Conservation (phyloP, 2,329 filamentous ascomycete species). For the Aotearoamyces nothofagi region DNA sequence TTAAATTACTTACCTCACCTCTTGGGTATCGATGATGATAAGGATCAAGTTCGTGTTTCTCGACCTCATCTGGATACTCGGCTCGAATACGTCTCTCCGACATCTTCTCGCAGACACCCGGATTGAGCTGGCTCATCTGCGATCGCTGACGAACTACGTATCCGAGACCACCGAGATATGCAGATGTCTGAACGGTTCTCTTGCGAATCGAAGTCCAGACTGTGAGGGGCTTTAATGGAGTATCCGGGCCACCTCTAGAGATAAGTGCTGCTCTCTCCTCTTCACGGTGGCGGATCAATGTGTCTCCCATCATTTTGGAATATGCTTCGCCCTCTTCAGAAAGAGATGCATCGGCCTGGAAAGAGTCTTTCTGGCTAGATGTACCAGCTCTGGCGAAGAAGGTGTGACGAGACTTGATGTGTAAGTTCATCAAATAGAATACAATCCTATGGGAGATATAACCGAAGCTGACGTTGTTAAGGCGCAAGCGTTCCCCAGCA, state of each 20-base stretch:
- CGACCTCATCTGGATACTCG: slow-evolving; percentile 78
- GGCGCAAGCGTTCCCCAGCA: slow-evolving; percentile 78
- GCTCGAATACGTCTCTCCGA: slow-evolving; percentile 67
- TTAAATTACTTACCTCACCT: slow-evolving; percentile 52
- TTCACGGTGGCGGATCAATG: slow-evolving; percentile 69
- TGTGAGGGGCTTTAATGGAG: slow-evolving; percentile 63
- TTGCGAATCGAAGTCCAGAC: slow-evolving; percentile 93
- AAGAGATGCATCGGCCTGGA: slow-evolving; percentile 78
- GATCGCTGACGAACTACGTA: slow-evolving; percentile 83
- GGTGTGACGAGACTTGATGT: slow-evolving; percentile 88
- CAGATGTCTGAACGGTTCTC: slow-evolving; percentile 79
- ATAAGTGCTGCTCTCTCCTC: slow-evolving; percentile 59
- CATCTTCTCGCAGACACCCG: slow-evolving; percentile 89
- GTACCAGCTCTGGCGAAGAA: slow-evolving; percentile 86
- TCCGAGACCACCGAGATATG: slow-evolving; percentile 62
- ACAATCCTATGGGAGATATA: slow-evolving; percentile 96
- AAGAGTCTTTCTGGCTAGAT: slow-evolving; percentile 76
- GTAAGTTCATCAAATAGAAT: slow-evolving; percentile 93
- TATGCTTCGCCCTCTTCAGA: slow-evolving; percentile 71
- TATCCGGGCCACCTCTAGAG: slow-evolving; percentile 49
- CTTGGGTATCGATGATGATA: slow-evolving; percentile 95
- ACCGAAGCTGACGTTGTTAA: slow-evolving; percentile 94
- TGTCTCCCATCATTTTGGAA: slow-evolving; percentile 72
- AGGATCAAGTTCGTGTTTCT: slow-evolving; percentile 84
- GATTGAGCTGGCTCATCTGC: slow-evolving; percentile 95